These are phyloP conservation scores for Epichloe baconii DNA, from an alignment of 2,329 filamentous ascomycete species.

Conservation along the genomic window DNA sequence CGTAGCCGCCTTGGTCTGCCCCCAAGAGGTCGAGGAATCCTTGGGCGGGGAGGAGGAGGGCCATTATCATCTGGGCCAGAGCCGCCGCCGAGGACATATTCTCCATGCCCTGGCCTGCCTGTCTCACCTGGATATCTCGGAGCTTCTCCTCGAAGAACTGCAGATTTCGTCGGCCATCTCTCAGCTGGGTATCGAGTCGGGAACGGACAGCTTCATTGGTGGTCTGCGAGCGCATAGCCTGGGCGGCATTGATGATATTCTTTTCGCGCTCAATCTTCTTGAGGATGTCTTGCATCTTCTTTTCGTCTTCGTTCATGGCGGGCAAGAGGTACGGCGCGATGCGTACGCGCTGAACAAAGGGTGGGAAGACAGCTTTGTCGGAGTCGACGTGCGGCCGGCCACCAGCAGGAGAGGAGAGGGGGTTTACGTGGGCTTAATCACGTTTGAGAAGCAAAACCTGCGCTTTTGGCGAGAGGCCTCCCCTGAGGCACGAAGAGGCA, in stretches of 20 bases:
- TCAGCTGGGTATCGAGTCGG: slow-evolving; percentile 84
- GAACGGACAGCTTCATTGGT: slow-evolving; percentile 87
- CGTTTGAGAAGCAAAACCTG: neutral
- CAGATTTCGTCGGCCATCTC: slow-evolving; percentile 84
- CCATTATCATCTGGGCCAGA: slow-evolving; percentile 27
- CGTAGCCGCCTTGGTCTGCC: slow-evolving; percentile 49
- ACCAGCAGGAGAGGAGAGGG: neutral
- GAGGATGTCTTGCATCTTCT: slow-evolving; percentile 64
- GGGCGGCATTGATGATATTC: slow-evolving; percentile 85
- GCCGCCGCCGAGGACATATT: slow-evolving; percentile 48
- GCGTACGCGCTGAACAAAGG: slow-evolving; percentile 24
- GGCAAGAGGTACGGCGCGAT: slow-evolving; percentile 24
- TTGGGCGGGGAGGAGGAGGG: slow-evolving; percentile 53
- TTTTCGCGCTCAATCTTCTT: slow-evolving; percentile 98
- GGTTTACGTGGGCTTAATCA: neutral
- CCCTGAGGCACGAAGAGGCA: neutral
- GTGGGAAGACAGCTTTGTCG: neutral
- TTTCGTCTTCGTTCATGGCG: slow-evolving; percentile 51
- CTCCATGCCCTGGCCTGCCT: slow-evolving; percentile 53
- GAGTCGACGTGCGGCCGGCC: neutral
- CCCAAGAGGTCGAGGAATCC: slow-evolving; percentile 37
- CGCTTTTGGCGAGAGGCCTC: neutral
- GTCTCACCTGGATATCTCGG: slow-evolving; percentile 73
- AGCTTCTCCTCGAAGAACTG: slow-evolving; percentile 92
- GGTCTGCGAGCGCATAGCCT: slow-evolving; percentile 89